phyloP scores from a whole-genome alignment of 2,329 filamentous ascomycete genomes.

The Colletotrichum godetiae region DNA sequence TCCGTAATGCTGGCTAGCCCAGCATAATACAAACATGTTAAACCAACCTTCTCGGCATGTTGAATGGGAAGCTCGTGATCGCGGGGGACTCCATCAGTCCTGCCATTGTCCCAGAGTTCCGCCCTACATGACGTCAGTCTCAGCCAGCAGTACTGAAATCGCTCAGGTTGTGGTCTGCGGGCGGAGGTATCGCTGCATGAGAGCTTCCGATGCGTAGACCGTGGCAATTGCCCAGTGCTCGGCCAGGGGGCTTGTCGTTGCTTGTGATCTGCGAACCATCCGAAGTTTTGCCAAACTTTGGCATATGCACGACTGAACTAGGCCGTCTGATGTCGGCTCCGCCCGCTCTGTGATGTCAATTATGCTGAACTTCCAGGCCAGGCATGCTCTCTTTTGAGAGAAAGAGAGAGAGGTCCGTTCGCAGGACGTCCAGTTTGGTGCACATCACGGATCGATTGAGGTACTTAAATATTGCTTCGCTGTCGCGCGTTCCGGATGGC shows the following conservation, averaged over 20 bases:
- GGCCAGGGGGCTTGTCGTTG: neutral
- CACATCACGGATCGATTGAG: neutral
- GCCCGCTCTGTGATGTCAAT: neutral
- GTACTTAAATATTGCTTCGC: too few species aligned
- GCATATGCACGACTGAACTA: neutral
- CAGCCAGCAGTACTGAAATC: neutral
- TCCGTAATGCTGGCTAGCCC: slow-evolving; percentile 13
- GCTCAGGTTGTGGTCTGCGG: neutral
- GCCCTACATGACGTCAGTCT: neutral
- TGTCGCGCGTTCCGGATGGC: too few species aligned
- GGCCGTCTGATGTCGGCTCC: neutral
- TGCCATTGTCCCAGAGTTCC: neutral
- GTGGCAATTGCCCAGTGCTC: neutral
- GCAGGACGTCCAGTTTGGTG: too few species aligned
- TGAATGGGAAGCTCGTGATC: too few species aligned
- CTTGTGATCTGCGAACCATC: neutral
- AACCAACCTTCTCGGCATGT: too few species aligned
- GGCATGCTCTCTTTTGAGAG: neutral
- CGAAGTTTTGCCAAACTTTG: neutral
- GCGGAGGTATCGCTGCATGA: neutral
- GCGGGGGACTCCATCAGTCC: neutral
- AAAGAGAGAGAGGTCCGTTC: neutral
- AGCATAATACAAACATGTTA: slow-evolving; percentile 26
- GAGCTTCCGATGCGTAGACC: neutral
- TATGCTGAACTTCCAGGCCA: neutral